A percentile compares a stretch with the other conserved stretches of the same genome.
Evolutionary conservation across 371 early-diverging fungal genomes (phyloP).

Genomic region (Basidiobolus meristosporus): DNA sequence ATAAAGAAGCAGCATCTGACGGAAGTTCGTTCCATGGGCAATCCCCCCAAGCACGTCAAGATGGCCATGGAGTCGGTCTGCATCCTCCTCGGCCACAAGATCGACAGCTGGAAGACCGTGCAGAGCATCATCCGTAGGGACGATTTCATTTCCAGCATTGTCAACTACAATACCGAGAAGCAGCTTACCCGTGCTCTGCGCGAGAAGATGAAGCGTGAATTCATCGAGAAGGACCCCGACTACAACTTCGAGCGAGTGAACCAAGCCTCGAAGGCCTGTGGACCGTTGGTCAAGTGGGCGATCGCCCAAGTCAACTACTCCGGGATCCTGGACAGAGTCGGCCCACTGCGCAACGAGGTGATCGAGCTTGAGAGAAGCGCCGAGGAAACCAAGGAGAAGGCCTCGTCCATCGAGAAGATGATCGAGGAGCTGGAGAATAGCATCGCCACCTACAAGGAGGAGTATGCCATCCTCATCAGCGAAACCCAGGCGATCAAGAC

Average conservation of each 20-base stretch:
- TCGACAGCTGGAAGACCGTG: constrained; percentile 73
- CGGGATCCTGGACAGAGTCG: constrained; percentile 81
- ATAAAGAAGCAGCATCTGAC: constrained; percentile 94
- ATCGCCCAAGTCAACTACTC: constrained; percentile 87
- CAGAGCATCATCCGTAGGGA: constrained; percentile 85
- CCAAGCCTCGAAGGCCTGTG: constrained; percentile 97
- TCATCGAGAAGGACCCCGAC: constrained; percentile 51
- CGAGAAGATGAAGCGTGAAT: constrained; percentile 57
- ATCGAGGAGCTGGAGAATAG: constrained; percentile 70
- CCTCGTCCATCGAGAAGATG: constrained; percentile 54
- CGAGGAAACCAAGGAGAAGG: constrained; percentile 47
- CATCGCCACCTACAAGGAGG: constrained; percentile 83
- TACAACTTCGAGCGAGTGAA: constrained; percentile 89
- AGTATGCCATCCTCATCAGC: constrained; percentile 88
- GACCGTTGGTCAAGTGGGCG: constrained; percentile 95
- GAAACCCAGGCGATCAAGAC: constrained; percentile 78
- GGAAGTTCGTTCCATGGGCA: constrained; percentile 96
- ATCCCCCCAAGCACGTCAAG: constrained; percentile 93
- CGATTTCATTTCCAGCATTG: constrained; percentile 94
- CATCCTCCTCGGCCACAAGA: constrained; percentile 73
- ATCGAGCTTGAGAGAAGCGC: constrained; percentile 63
- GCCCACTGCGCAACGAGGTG: constrained; percentile 90
- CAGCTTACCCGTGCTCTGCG: constrained; percentile 55
- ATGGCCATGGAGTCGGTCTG: constrained; percentile 96
- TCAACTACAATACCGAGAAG: constrained; percentile 76